Percentiles rank a stretch among this genome's conserved stretches.
Evolutionary conservation across 78 protist genomes (phyloP).

Genomic region (Creolimax fragrantissima): DNA sequence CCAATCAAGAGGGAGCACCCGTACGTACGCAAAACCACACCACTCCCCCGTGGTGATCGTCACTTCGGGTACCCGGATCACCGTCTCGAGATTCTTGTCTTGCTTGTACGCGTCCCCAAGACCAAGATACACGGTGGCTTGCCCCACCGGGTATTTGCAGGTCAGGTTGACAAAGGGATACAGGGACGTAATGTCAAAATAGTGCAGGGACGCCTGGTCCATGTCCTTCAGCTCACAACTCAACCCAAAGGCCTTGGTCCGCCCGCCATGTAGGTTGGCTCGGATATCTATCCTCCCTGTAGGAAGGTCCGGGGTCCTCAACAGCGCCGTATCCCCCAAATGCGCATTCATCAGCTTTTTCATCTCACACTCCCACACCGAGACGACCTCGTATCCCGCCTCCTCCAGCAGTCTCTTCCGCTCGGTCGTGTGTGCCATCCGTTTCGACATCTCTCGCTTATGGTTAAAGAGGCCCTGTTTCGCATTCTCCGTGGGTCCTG

Average conservation of each 20-base stretch:
- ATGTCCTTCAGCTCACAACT: neutral
- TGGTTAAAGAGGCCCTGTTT: neutral
- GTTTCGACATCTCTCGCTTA: neutral
- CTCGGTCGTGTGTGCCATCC: too few species aligned
- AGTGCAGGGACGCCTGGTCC: neutral
- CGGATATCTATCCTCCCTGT: neutral
- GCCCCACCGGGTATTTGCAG: neutral
- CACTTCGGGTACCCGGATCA: neutral
- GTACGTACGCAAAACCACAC: neutral
- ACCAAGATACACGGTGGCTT: neutral
- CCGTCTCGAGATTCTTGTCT: neutral
- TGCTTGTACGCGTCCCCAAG: neutral
- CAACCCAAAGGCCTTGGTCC: neutral
- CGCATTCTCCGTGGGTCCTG: neutral
- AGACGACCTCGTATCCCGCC: neutral
- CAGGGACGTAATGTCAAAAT: neutral
- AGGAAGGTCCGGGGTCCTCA: neutral
- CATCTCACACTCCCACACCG: neutral
- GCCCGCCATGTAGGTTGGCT: neutral
- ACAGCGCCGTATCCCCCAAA: neutral
- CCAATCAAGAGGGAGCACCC: neutral
- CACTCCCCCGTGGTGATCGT: neutral
- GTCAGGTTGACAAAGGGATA: neutral
- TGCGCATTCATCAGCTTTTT: neutral
- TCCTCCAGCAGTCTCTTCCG: too few species aligned